phyloP scores from a whole-genome alignment of 2,329 filamentous ascomycete species.

The Dothiorella sarmentorum region DNA sequence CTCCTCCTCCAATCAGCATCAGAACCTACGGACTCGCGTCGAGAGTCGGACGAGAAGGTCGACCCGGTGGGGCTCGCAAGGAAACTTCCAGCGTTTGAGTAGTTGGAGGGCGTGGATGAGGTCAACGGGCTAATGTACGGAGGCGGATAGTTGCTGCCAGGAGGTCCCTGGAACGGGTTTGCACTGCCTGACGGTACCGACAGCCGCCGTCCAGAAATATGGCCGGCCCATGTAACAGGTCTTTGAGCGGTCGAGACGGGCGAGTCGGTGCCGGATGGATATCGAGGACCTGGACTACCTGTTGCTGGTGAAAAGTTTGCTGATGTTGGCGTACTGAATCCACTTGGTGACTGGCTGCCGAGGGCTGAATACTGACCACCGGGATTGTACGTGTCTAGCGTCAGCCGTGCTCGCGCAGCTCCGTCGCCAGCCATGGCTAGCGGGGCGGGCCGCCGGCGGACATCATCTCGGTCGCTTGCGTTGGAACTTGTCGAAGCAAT shows the following conservation, averaged over 20 bases:
- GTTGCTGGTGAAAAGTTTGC: constrained; percentile 74
- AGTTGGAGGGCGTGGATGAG: constrained; percentile 52
- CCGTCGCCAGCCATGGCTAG: constrained; percentile 77
- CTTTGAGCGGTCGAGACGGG: constrained; percentile 67
- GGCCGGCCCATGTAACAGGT: constrained; percentile 65
- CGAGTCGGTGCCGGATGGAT: constrained; percentile 66
- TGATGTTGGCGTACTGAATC: constrained; percentile 79
- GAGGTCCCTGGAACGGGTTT: constrained; percentile 69
- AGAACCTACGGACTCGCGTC: constrained; percentile 63
- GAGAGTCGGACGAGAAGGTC: constrained; percentile 55
- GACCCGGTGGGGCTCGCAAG: constrained; percentile 66
- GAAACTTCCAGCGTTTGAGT: constrained; percentile 57
- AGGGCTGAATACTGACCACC: constrained; percentile 63
- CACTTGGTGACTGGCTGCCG: constrained; percentile 65
- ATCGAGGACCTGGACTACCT: constrained; percentile 65
- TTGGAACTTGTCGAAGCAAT: constrained; percentile 72
- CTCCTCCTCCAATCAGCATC: constrained; percentile 79
- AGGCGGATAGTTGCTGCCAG: constrained; percentile 55
- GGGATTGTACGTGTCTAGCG: constrained; percentile 61
- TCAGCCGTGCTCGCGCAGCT: constrained; percentile 56
- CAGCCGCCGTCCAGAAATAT: constrained; percentile 68
- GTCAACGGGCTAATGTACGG: constrained; percentile 55
- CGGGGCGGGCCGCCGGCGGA: constrained; percentile 72
- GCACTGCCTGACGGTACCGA: constrained; percentile 69
- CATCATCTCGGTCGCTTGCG: constrained; percentile 58